Evolutionary conservation across 768 basidiomycete species (phyloP).

Genomic region (Pholiota conissans): DNA sequence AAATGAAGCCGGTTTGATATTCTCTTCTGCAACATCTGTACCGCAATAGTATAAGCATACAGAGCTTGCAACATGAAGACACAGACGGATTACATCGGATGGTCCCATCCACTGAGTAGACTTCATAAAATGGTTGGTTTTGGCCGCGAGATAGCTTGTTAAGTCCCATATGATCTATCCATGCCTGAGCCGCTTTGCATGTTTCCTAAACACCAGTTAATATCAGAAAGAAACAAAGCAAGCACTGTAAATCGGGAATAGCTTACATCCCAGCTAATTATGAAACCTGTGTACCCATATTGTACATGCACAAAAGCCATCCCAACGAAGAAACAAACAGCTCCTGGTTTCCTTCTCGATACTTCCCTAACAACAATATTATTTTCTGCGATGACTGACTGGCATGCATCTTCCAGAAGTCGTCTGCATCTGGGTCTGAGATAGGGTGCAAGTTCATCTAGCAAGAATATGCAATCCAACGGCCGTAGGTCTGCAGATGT

Average conservation of each 20-base stretch:
- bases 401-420: constrained; percentile 30
- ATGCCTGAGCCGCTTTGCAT: constrained; percentile 41
- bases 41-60: not conserved
- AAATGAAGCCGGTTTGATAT: not conserved
- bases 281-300: constrained; percentile 42
- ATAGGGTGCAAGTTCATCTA: constrained; percentile 34
- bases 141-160: constrained; percentile 37
- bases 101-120: constrained; percentile 33
- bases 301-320: constrained; percentile 43
- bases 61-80: not conserved
- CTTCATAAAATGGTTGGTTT: constrained; percentile 51
- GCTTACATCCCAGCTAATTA: constrained; percentile 52
- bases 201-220: constrained; percentile 16
- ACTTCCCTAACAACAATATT: constrained; percentile 18
- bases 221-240: not conserved
- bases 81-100: constrained; percentile 34
- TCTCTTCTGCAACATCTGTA: not conserved
- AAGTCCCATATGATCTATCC: constrained; percentile 45
- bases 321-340: constrained; percentile 43
- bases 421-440: constrained; percentile 22
- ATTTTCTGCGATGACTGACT: constrained; percentile 27
- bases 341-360: not conserved
- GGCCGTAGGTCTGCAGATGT: constrained; percentile 33
- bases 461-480: constrained; percentile 45
- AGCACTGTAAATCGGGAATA: not conserved